phyloP scores from a whole-genome alignment of 345 rosid genomes.

The Gossypium turneri region DNA sequence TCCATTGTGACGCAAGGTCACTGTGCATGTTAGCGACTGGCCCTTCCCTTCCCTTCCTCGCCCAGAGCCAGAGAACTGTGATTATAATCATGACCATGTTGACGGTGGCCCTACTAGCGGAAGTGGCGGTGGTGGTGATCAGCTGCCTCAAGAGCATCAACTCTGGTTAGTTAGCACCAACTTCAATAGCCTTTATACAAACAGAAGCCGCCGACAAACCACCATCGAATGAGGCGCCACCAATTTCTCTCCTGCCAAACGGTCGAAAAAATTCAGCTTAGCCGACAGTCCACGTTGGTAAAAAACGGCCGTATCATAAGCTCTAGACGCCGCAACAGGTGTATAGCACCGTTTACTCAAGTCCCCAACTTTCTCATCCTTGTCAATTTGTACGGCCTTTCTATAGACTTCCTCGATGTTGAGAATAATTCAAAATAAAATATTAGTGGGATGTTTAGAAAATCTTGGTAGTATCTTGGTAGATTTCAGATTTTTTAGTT shows the following conservation, averaged over 20 bases:
- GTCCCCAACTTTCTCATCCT: slow-evolving; percentile 99
- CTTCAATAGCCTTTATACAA: slow-evolving; percentile 77
- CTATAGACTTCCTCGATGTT: slow-evolving; percentile 40
- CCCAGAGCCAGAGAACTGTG: background rate
- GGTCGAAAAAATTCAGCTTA: slow-evolving; percentile 82
- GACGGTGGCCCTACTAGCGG: slow-evolving; percentile 6
- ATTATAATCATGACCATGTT: slow-evolving; percentile 17
- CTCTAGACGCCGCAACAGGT: slow-evolving; percentile 87
- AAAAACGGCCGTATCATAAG: slow-evolving; percentile 89
- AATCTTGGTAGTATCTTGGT: no score
- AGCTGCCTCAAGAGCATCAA: slow-evolving; percentile 70
- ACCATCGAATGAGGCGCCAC: slow-evolving; percentile 24
- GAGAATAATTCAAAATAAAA: no score
- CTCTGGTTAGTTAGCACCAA: slow-evolving; percentile 55
- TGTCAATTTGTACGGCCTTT: slow-evolving; percentile 73
- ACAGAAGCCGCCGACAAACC: slow-evolving; percentile 83
- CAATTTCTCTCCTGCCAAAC: slow-evolving; percentile 46
- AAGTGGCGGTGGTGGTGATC: slow-evolving; percentile 6
- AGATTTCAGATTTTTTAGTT: no score
- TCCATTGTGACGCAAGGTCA: no score
- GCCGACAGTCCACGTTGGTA: slow-evolving; percentile 87
- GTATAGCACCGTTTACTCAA: slow-evolving; percentile 77
- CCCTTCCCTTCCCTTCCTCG: no score
- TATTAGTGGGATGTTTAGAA: no score
- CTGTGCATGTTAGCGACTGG: no score